Evolutionary conservation across 768 basidiomycete species (phyloP).

Genomic region (Stropharia rugosoannulata): DNA sequence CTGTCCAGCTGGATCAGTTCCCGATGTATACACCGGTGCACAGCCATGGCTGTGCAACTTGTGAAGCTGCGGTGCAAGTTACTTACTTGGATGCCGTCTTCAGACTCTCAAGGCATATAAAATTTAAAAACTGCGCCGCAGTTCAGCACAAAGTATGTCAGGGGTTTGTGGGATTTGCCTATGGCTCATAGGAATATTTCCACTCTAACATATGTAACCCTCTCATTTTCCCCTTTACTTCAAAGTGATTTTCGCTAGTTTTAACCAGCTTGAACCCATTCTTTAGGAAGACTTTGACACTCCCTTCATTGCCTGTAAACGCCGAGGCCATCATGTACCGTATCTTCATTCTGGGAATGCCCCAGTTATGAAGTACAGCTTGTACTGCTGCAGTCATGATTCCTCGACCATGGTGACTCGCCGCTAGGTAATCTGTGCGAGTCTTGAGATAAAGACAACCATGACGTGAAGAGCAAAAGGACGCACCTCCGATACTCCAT

Average conservation of each 20-base stretch:
- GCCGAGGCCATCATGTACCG: slow-evolving; percentile 42
- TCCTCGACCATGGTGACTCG: slow-evolving; percentile 46
- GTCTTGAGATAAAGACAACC: neutral
- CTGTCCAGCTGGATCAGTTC: too few species aligned
- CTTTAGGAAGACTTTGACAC: slow-evolving; percentile 54
- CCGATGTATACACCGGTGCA: neutral
- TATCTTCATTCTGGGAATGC: slow-evolving; percentile 61
- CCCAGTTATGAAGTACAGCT: slow-evolving; percentile 57
- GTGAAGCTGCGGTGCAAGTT: neutral
- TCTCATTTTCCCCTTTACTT: slow-evolving; percentile 20
- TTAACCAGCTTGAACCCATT: slow-evolving; percentile 24
- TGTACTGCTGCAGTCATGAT: slow-evolving; percentile 71
- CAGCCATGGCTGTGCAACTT: neutral
- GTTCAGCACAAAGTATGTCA: too few species aligned
- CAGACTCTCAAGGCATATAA: too few species aligned
- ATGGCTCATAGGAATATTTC: slow-evolving; percentile 10
- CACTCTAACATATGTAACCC: slow-evolving; percentile 28
- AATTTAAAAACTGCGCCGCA: too few species aligned
- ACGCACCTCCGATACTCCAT: slow-evolving; percentile 63
- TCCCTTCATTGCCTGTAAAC: slow-evolving; percentile 55
- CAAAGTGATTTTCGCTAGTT: slow-evolving; percentile 14
- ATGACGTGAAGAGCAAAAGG: neutral
- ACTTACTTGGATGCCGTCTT: too few species aligned
- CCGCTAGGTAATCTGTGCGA: neutral
- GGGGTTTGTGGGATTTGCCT: neutral